Percentiles rank a stretch among this genome's conserved stretches.
These are phyloP conservation scores for Lecanoromycetidae sp. DNA, from an alignment of 2,329 filamentous ascomycete genomes.

Conservation along the genomic window DNA sequence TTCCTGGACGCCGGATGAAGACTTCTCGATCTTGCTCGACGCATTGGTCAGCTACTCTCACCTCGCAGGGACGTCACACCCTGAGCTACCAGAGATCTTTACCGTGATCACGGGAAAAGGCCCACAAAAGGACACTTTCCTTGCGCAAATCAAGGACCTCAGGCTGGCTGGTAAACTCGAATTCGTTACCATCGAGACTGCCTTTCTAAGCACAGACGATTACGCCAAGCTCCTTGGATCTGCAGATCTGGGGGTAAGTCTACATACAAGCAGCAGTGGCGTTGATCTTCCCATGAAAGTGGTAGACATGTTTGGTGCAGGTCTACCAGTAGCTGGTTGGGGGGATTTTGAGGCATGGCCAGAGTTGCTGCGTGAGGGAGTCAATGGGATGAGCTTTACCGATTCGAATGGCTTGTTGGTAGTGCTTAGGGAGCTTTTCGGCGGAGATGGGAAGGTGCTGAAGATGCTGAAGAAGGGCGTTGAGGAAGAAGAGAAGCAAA, in stretches of 20 bases:
- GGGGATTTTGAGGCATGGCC: conserved; percentile 73
- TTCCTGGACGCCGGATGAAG: conserved; percentile 94
- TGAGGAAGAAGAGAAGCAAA: conserved; percentile 55
- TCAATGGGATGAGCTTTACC: conserved; percentile 77
- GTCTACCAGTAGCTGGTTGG: conserved; percentile 81
- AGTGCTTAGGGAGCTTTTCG: conserved; percentile 55
- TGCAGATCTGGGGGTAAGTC: conserved; percentile 77
- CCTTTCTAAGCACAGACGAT: conserved; percentile 72
- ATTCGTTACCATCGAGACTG: conserved; percentile 61
- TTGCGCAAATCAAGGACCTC: conserved; percentile 51
- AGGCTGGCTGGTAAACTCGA: conserved; percentile 50
- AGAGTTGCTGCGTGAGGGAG: conserved; percentile 77
- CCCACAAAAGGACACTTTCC: conserved; percentile 66
- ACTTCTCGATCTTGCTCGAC: conserved; percentile 77
- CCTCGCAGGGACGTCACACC: conserved; percentile 32
- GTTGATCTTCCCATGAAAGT: conserved; percentile 99
- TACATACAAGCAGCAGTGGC: conserved; percentile 87
- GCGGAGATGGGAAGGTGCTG: conserved; percentile 42
- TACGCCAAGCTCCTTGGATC: conserved; percentile 75
- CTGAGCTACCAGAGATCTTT: conserved; percentile 53
- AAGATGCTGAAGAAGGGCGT: conserved; percentile 55
- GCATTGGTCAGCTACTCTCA: conserved; percentile 65
- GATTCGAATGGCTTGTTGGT: conserved; percentile 53
- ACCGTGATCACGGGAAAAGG: conserved; percentile 93
- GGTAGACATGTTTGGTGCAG: conserved; percentile 96